These are phyloP conservation scores for Silene vulgaris DNA, from an alignment of 179 eudicot species.

Conservation along the genomic window DNA sequence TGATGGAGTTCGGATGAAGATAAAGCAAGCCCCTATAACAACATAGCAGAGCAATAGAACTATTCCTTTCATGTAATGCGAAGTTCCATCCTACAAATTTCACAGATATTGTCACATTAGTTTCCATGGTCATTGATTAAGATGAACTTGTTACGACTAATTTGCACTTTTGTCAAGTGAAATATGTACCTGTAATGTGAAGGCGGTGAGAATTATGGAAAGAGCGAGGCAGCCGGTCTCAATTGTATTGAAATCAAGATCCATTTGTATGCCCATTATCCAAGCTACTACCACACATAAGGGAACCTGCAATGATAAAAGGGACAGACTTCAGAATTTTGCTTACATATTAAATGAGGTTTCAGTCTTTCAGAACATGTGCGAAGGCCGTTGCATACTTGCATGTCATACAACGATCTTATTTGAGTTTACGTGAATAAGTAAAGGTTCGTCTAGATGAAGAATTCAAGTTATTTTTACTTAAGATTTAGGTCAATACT, in stretches of 20 bases:
- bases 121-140: background rate
- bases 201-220: slow-evolving; percentile 59
- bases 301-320: slow-evolving; percentile 46
- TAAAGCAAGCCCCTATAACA: slow-evolving; percentile 65
- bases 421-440: background rate
- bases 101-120: background rate
- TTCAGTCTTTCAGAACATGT: too few species aligned
- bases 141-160: background rate
- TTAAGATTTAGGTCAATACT: slow-evolving; percentile 21
- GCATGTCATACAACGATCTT: too few species aligned
- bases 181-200: slow-evolving; percentile 57
- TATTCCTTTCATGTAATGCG: slow-evolving; percentile 86
- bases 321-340: background rate
- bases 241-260: slow-evolving; percentile 60
- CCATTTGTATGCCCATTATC: slow-evolving; percentile 65
- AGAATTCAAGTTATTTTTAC: background rate
- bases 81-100: slow-evolving; percentile 67
- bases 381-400: too few species aligned
- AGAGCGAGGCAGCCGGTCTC: slow-evolving; percentile 69
- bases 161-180: background rate
- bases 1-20: slow-evolving; percentile 36
- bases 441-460: background rate
- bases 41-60: slow-evolving; percentile 69
- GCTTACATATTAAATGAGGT: too few species aligned
- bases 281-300: slow-evolving; percentile 63